phyloP scores from a whole-genome alignment of 345 rosid genomes.

The Xanthoceras sorbifolium region DNA sequence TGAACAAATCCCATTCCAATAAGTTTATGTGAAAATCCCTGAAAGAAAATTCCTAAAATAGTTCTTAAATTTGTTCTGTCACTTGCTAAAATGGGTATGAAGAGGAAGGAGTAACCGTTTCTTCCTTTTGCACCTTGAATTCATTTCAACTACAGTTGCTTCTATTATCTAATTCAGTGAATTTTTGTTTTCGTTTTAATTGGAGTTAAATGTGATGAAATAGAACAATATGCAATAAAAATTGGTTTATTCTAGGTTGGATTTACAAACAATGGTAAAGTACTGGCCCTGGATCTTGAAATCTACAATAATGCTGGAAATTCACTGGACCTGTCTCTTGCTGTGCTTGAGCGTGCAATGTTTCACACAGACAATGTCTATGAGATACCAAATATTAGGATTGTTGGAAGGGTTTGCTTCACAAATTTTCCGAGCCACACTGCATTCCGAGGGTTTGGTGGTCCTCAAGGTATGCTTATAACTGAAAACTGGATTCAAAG shows the following conservation, averaged over 20 bases:
- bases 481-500: conserved; percentile 93
- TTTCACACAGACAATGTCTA: conserved; percentile 89
- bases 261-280: conserved; percentile 76
- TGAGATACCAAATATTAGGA: conserved; percentile 83
- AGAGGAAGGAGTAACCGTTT: conserved; percentile 11
- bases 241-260: conserved; percentile 66
- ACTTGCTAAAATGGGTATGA: not conserved
- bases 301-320: conserved; percentile 94
- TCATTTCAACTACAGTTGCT: not conserved
- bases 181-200: conserved; percentile 4
- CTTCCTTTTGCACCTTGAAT: conserved; percentile 11
- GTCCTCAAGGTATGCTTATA: conserved; percentile 95
- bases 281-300: conserved; percentile 82
- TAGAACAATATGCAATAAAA: conserved; percentile 1
- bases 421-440: conserved; percentile 93
- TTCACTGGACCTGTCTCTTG: conserved; percentile 75
- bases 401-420: conserved; percentile 74
- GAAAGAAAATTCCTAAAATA: not conserved
- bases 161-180: not conserved
- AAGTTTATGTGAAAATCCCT: not conserved
- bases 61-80: no score
- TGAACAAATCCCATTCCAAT: not conserved
- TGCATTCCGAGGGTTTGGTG: conserved; percentile 96
- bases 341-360: conserved; percentile 89
- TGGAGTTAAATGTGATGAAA: conserved; percentile 15